Evolutionary conservation across 495 filamentous ascomycete species (phyloP), one percentile per base, ranked within the genome.

Genomic region (Aspergillus heteromorphus): DNA sequence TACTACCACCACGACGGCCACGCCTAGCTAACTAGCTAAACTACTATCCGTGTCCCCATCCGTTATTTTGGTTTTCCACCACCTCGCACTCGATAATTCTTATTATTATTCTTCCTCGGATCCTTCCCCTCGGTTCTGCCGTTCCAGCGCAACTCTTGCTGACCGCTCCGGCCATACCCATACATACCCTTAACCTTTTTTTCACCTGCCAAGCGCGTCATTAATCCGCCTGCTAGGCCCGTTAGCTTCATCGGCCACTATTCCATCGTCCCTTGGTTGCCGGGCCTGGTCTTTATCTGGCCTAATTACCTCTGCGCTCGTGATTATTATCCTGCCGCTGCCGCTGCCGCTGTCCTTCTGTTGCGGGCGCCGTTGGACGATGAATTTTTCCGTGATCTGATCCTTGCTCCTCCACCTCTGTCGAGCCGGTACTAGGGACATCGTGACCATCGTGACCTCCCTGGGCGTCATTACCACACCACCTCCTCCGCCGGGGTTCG

Each of bases 11-110:
- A 47, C 43, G 21, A 47, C 43, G 43, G 43, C 43, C 30, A 43
- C 21, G 16, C 20, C 42, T 11, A 23, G 11, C 23, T 20, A 23
- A 43, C 40, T 40, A 40, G 4, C 16, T 19, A 21, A 7, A n/a
- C n/a, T n/a, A n/a, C 40, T 27, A 47, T 47, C 43, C 43, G 27
- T 47, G 21, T 27, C 23, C 27, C 23, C 43, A 47, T 29, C 40
- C 40, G 18, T 34, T 34, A 49, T 49, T 48, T 50, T 57, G 13
- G 19, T 45, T 49, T 43, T 18, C 36, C 40, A 48, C 40, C 40
- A 48, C 40, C 40, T 42, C 31, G 31, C 31, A 4, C 13, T 38
- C n/a, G 1, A 27, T 27, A 27, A 27, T n/a, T 13, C n/a, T 38
- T 38, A 23, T 23, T 43, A 23, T 20, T 47, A 47, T 23, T 43